phyloP scores from a whole-genome alignment of 2,329 filamentous ascomycete genomes.

The Rhinocladiella similis region DNA sequence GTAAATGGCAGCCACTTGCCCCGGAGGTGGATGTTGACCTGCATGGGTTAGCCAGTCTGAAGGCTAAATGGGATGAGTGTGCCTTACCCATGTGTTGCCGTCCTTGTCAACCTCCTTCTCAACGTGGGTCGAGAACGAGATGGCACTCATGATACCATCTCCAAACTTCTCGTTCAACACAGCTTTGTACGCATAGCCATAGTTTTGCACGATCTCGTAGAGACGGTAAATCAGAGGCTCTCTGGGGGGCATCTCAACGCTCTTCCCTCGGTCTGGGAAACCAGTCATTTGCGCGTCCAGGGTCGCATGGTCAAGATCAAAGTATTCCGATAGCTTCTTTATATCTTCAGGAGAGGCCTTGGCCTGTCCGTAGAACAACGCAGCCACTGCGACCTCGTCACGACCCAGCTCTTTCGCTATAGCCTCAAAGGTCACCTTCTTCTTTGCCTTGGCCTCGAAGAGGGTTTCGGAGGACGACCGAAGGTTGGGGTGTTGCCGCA shows the following conservation, averaged over 20 bases:
- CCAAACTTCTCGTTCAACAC: constrained; percentile 94
- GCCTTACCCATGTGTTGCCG: constrained; percentile 66
- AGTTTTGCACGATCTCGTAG: constrained; percentile 95
- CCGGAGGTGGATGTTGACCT: constrained; percentile 74
- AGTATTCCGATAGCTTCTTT: constrained; percentile 63
- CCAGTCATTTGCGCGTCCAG: constrained; percentile 66
- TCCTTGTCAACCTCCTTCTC: constrained; percentile 90
- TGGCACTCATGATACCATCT: constrained; percentile 95
- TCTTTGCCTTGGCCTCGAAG: constrained; percentile 76
- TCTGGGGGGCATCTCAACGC: constrained; percentile 78
- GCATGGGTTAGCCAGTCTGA: background rate
- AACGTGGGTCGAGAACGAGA: constrained; percentile 84
- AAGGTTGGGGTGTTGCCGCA: constrained; percentile 66
- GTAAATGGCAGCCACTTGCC: constrained; percentile 72
- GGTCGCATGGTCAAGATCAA: constrained; percentile 58
- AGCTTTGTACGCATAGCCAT: constrained; percentile 94
- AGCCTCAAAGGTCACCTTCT: constrained; percentile 74
- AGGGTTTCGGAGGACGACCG: constrained; percentile 71
- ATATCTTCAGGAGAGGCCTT: constrained; percentile 70
- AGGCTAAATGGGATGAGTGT: background rate
- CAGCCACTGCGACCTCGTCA: constrained; percentile 80
- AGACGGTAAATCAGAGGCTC: constrained; percentile 87
- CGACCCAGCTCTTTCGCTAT: constrained; percentile 74
- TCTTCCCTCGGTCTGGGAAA: constrained; percentile 77
- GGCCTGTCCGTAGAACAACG: constrained; percentile 87